Percentiles rank a stretch among this genome's conserved stretches.
Evolutionary conservation across 2,329 filamentous ascomycete genomes (phyloP).

Genomic region (Diaporthe vaccinii): DNA sequence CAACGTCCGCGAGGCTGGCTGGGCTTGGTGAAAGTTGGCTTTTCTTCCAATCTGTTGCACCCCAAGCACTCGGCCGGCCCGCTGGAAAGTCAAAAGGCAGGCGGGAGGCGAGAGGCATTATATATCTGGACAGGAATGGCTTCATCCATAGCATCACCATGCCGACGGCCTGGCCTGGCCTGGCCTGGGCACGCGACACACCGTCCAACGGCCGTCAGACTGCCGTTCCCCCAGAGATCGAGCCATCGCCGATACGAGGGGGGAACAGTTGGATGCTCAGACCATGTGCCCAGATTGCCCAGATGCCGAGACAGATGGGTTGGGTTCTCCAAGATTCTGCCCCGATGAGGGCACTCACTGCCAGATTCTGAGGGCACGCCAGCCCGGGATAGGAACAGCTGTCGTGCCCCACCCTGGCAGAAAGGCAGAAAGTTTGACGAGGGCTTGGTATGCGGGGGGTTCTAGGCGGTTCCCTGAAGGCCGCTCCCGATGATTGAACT

Average conservation of each 20-base stretch:
- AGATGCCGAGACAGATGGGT: conserved; percentile 13
- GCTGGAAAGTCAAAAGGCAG: not conserved
- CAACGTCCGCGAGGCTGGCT: conserved; percentile 8
- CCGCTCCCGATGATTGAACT: conserved; percentile 28
- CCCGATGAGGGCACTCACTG: conserved; percentile 15
- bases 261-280: conserved; percentile 6
- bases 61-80: conserved; percentile 15
- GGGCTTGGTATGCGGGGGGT: conserved; percentile 34
- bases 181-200: conserved; percentile 22
- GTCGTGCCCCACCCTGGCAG: conserved; percentile 27
- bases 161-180: not conserved
- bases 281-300: conserved; percentile 17
- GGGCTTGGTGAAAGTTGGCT: not conserved
- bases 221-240: conserved; percentile 26
- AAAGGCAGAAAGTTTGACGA: conserved; percentile 22
- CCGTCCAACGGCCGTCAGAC: conserved; percentile 9
- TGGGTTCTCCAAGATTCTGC: conserved; percentile 3
- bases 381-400: conserved; percentile 24
- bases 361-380: conserved; percentile 13
- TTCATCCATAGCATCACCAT: conserved; percentile 20
- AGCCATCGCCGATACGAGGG: conserved; percentile 24
- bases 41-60: conserved; percentile 10
- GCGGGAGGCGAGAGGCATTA: conserved; percentile 18
- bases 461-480: conserved; percentile 36
- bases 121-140: not conserved